Percentiles rank a stretch among this genome's conserved stretches.
phyloP scores from a whole-genome alignment of 768 basidiomycete species.

The Lactarius deliciosus region DNA sequence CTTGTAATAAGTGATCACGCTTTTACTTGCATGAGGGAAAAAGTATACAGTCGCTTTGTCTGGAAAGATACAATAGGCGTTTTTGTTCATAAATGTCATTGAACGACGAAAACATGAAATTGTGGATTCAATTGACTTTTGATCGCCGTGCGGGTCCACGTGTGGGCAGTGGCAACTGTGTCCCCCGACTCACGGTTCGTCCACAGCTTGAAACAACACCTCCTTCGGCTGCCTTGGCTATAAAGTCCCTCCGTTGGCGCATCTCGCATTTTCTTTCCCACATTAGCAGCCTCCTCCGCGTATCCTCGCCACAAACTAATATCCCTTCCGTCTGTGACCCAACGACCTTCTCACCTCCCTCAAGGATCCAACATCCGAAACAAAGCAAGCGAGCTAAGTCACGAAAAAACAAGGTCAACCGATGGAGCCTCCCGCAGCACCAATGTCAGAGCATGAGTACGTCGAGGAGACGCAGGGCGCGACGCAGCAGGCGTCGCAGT shows the following conservation, averaged over 20 bases:
- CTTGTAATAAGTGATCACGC: background rate
- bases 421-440: background rate
- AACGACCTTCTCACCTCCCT: background rate
- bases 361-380: background rate
- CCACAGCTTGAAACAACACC: background rate
- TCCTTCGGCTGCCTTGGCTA: background rate
- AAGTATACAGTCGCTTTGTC: background rate
- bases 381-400: background rate
- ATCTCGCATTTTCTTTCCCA: background rate
- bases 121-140: background rate
- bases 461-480: conserved; percentile 25
- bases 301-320: conserved; percentile 17
- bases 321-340: background rate
- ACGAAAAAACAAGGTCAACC: background rate
- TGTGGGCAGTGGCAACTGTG: background rate
- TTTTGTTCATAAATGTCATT: background rate
- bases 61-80: background rate
- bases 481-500: conserved; percentile 27
- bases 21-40: background rate
- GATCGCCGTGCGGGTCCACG: background rate
- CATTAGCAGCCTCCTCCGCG: background rate
- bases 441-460: conserved; percentile 5
- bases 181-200: background rate
- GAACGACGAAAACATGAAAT: background rate
- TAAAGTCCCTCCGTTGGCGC: background rate